Evolutionary conservation across 2,329 filamentous ascomycete species (phyloP).

Genomic region (Zalaria obscura): DNA sequence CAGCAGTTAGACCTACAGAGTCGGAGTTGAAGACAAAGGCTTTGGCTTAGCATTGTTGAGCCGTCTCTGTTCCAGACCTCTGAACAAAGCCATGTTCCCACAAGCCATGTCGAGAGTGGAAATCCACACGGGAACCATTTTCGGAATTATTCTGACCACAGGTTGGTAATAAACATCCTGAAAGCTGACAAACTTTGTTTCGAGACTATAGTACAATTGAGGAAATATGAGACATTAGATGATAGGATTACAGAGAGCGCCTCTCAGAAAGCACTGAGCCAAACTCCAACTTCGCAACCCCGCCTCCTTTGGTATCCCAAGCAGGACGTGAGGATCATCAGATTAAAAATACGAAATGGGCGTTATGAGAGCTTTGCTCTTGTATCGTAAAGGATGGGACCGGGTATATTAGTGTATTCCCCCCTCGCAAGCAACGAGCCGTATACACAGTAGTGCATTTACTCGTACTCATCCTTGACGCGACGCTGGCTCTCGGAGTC

Average conservation of each 20-base stretch:
- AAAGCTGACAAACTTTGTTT: background rate
- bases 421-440: background rate
- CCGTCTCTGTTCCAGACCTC: no score
- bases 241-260: background rate
- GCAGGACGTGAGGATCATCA: background rate
- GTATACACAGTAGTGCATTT: slow-evolving; percentile 10
- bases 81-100: no score
- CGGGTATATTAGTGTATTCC: background rate
- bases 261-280: background rate
- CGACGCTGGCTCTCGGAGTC: slow-evolving; percentile 43
- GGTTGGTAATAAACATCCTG: no score
- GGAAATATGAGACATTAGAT: background rate
- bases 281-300: no score
- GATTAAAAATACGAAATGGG: background rate
- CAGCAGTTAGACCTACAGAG: no score
- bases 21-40: no score
- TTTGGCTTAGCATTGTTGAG: no score
- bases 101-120: no score
- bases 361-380: background rate
- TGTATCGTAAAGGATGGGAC: background rate
- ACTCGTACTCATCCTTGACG: slow-evolving; percentile 59
- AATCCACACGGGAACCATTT: no score
- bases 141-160: no score
- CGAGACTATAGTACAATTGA: background rate
- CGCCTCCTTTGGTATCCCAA: no score